A percentile compares a stretch with the other conserved stretches of the same genome.
phyloP scores from a whole-genome alignment of 345 rosid genomes.

The Pugionium cornutum region DNA sequence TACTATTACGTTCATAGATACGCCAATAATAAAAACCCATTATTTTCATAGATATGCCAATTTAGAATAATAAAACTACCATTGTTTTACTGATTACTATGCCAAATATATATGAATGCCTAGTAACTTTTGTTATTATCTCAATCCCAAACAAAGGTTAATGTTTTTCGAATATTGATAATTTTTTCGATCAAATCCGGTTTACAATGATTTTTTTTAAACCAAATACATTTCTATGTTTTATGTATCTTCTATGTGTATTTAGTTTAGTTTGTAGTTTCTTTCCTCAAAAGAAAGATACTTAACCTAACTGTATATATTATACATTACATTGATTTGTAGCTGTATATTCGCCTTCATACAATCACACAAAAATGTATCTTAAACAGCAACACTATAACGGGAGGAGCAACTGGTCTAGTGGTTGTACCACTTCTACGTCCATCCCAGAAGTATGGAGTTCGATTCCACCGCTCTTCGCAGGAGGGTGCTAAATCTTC shows the following conservation, averaged over 20 bases:
- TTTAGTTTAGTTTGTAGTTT: no score
- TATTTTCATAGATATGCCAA: background rate
- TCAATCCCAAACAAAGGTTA: background rate
- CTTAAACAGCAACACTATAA: no score
- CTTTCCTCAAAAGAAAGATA: background rate
- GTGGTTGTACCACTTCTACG: no score
- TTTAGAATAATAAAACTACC: background rate
- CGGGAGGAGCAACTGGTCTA: no score
- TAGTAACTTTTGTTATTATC: background rate
- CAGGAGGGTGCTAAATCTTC: no score
- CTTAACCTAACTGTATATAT: background rate
- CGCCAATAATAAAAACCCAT: no score
- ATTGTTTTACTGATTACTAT: background rate
- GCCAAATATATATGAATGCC: background rate
- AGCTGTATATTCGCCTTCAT: slow-evolving; percentile 4
- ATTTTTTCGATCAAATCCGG: background rate
- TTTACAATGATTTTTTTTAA: background rate
- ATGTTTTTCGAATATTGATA: background rate
- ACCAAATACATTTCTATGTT: no score
- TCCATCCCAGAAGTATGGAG: no score
- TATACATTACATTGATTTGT: background rate
- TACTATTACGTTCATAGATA: no score
- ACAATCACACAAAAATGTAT: slow-evolving; percentile 17
- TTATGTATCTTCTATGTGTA: background rate
- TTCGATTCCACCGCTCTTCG: no score